Percentiles rank a stretch among this genome's conserved stretches.
phyloP scores from a whole-genome alignment of 2,329 filamentous ascomycete genomes.

The Monosporascus ibericus region DNA sequence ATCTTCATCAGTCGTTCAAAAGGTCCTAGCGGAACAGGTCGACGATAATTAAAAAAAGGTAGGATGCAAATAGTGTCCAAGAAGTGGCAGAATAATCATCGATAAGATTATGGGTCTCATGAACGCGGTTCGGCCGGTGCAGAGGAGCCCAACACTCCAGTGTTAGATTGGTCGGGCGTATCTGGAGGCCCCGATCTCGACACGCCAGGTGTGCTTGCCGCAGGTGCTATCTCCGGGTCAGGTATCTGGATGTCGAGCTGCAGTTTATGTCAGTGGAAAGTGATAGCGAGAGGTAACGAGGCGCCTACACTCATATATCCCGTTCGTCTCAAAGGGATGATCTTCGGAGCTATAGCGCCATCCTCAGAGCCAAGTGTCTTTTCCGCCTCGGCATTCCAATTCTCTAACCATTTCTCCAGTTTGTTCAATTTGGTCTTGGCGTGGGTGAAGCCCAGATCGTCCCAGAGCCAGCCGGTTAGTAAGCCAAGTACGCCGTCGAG shows the following conservation, averaged over 20 bases:
- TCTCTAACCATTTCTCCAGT: slow-evolving; percentile 76
- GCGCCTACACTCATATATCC: slow-evolving; percentile 75
- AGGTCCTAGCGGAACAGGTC: slow-evolving; percentile 7
- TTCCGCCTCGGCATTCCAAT: slow-evolving; percentile 74
- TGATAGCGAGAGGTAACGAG: not conserved
- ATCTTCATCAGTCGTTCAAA: slow-evolving; percentile 24
- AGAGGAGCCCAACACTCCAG: not conserved
- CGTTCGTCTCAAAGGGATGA: slow-evolving; percentile 73
- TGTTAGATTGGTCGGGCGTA: slow-evolving; percentile 2
- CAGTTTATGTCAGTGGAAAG: slow-evolving; percentile 16
- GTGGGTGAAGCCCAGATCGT: slow-evolving; percentile 74
- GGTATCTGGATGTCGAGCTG: slow-evolving; percentile 77
- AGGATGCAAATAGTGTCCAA: slow-evolving; percentile 7
- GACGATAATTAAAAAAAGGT: slow-evolving; percentile 10
- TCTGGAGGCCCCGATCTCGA: slow-evolving; percentile 26
- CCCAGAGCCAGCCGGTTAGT: slow-evolving; percentile 90
- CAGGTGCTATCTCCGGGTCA: slow-evolving; percentile 63
- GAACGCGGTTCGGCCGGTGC: not conserved
- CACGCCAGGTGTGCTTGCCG: slow-evolving; percentile 38
- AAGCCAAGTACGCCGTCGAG: slow-evolving; percentile 74
- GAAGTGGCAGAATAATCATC: slow-evolving; percentile 7
- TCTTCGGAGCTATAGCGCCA: slow-evolving; percentile 52
- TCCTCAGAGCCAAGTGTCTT: slow-evolving; percentile 47
- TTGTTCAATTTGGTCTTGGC: slow-evolving; percentile 65
- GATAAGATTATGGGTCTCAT: not conserved